A percentile compares a stretch with the other conserved stretches of the same genome.
phyloP scores from a whole-genome alignment of 495 filamentous ascomycete genomes.

The Podospora appendiculata region DNA sequence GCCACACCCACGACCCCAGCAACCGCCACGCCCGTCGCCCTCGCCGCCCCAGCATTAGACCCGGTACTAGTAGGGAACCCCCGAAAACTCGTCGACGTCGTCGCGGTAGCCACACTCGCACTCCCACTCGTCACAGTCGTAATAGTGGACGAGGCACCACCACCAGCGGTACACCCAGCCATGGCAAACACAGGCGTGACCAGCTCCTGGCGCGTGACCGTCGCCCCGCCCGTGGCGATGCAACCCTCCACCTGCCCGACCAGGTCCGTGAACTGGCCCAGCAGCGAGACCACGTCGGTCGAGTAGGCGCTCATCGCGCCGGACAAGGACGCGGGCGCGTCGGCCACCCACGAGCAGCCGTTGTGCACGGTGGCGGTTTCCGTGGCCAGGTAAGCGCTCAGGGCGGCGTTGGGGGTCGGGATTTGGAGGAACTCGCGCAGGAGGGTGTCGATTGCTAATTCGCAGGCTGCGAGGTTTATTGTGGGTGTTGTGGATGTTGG shows the following conservation, averaged over 20 bases:
- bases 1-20: not conserved
- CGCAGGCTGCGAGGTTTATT: not conserved
- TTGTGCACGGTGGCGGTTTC: not conserved
- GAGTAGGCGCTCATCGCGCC: not conserved
- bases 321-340: not conserved
- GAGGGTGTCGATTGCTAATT: not conserved
- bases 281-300: not conserved
- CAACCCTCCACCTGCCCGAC: not conserved
- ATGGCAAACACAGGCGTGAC: not conserved
- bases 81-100: not conserved
- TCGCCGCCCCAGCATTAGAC: not conserved
- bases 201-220: not conserved
- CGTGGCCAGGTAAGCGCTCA: not conserved
- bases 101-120: not conserved
- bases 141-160: no score
- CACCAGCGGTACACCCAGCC: not conserved
- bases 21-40: not conserved
- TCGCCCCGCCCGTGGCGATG: not conserved
- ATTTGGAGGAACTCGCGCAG: not conserved
- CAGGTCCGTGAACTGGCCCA: not conserved
- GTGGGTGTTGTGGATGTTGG: not conserved
- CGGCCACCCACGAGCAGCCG: not conserved
- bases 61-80: not conserved
- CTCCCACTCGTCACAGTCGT: no score
- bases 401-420: conserved; percentile 3